Evolutionary conservation across 1,284 basidiomycete genomes (phyloP), one percentile per base, ranked within the genome.

Genomic region (Veloboletus limbatus): DNA sequence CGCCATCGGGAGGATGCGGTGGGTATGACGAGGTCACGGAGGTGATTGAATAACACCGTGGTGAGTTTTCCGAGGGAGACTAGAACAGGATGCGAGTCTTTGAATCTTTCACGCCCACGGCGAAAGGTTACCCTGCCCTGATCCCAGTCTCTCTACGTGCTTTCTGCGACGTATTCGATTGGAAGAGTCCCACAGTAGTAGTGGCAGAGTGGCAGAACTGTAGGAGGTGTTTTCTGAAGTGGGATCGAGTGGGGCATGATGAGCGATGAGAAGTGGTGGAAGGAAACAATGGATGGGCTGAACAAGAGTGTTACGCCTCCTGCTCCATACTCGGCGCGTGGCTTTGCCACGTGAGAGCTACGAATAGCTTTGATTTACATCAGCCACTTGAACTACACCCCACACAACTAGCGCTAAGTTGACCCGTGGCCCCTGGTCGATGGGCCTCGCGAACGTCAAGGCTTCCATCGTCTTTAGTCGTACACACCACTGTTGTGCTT

Each of bases 251-350:
- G 40, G 16, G 35, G 45, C 54, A 47, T 53, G 51, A 43, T 40
- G 59, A 45, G 47, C 54, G 60, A 66, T 63, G 64, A 57, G 58
- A 62, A 62, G 49, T 33, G 41, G 51, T 25, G 48, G 56, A 63
- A 52, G 54, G 60, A 54, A 53, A 55, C 36, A 38, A 54, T 66
- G 60, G 52, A 65, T 53, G 62, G 47, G 46, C 58, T 52, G 59
- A 54, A 62, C 61, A 67, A 64, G 63, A 62, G 59, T 65, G 61
- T 54, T 65, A 62, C 50, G 57, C 62, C 62, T 64, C 47, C 57
- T 62, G 50, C 45, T 43, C 56, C 56, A 51, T 63, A 49, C 59
- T 55, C 52, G 47, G 60, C 51, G 62, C 58, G 53, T 64, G 62
- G 62, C 56, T 49, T 42, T 22, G 38, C 58, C 60, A 65, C 62